These are phyloP conservation scores for Monosporascus sp. DNA, from an alignment of 2,329 filamentous ascomycete genomes.

Conservation along the genomic window DNA sequence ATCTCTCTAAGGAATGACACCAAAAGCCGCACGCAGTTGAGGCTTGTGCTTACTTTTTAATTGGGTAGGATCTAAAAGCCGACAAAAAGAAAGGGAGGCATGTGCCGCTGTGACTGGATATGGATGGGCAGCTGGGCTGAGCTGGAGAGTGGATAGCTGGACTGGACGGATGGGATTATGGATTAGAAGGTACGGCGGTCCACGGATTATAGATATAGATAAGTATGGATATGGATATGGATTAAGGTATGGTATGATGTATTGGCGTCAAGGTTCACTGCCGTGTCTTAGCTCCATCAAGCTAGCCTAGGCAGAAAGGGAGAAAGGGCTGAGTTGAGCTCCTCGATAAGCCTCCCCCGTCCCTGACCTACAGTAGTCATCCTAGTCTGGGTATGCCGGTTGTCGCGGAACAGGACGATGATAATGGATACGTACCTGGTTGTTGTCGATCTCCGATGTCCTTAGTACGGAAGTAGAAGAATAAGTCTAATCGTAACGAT, in stretches of 20 bases:
- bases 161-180: not conserved
- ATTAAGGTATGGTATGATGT: not conserved
- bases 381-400: too few relatives aligned
- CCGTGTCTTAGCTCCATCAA: constrained; percentile 1
- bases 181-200: too few relatives aligned
- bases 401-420: too few relatives aligned
- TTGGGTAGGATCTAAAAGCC: not conserved
- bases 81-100: not conserved
- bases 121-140: not conserved
- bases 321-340: not conserved
- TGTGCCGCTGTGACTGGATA: not conserved
- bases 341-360: not conserved
- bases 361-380: too few relatives aligned
- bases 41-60: not conserved
- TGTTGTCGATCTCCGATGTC: too few relatives aligned
- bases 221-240: not conserved
- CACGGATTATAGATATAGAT: not conserved
- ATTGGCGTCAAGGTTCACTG: not conserved
- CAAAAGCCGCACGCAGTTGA: not conserved
- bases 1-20: not conserved
- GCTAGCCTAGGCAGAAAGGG: constrained; percentile 6
- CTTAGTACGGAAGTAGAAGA: too few relatives aligned
- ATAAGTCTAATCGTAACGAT: too few relatives aligned
- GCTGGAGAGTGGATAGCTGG: not conserved
- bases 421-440: too few relatives aligned